Percentiles rank a stretch among this genome's conserved stretches.
These are phyloP conservation scores for Chalaropsis ovoidea DNA, from an alignment of 2,329 filamentous ascomycete genomes.

Conservation along the genomic window DNA sequence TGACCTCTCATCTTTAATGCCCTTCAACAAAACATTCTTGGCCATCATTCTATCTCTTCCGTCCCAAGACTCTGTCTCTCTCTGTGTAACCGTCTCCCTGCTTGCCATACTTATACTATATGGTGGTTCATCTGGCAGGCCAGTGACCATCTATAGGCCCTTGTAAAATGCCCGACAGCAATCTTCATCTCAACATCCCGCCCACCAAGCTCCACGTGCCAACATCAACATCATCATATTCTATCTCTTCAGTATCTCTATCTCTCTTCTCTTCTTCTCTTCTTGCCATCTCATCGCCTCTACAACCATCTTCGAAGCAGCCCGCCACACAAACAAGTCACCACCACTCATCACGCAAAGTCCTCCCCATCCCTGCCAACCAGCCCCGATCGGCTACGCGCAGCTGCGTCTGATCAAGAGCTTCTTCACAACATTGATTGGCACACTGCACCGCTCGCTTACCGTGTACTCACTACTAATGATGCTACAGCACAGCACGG, in stretches of 20 bases:
- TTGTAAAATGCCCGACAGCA: constrained; percentile 5
- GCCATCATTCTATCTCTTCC: constrained; percentile 10
- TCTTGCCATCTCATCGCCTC: neutral
- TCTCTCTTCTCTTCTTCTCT: no score
- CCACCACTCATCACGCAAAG: neutral
- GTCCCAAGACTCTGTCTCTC: constrained; percentile 5
- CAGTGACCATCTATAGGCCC: constrained; percentile 14
- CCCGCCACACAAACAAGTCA: neutral
- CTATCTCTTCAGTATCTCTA: neutral
- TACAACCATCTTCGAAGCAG: neutral
- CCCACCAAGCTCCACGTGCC: neutral
- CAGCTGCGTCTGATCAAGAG: constrained; percentile 6
- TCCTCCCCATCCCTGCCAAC: neutral
- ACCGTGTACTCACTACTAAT: neutral
- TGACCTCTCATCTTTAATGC: constrained; percentile 10
- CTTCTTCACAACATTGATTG: neutral
- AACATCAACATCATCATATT: neutral
- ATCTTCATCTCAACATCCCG: neutral
- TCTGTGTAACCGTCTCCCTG: constrained; percentile 12
- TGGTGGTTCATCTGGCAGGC: constrained; percentile 12
- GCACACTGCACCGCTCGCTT: neutral
- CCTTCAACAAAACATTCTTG: constrained; percentile 17
- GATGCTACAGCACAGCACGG: neutral
- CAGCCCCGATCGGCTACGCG: neutral
- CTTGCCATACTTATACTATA: constrained; percentile 11